Evolutionary conservation across 2,329 filamentous ascomycete genomes (phyloP), one percentile per base, ranked within the genome.

Genomic region (Biscogniauxia marginata): DNA sequence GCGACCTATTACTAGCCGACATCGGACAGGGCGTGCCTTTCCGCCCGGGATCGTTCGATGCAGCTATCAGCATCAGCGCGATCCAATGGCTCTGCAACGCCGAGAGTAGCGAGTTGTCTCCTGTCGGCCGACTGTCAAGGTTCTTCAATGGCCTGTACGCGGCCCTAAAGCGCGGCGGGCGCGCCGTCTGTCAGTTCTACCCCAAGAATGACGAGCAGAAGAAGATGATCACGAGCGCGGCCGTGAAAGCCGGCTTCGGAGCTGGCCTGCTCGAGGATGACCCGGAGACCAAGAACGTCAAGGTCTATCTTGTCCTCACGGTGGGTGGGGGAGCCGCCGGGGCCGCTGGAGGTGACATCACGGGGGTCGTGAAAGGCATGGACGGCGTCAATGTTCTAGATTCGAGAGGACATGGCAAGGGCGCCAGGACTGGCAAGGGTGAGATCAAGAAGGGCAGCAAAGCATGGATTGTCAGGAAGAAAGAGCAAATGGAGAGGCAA

Each of bases 51-150:
- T 85, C 88, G 0, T 99, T 99, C 70, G 95, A 99, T 71, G 95
- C 93, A 0, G 95, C 95, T 20, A 92, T 99, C 66, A 92, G 87
- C 68, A 98, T 99, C 71, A 91, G 86, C 65, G 95, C 95, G 0
- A 89, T 99, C n/a, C 95, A 99, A 74, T 99, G 95, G 95, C 81
- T 99, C 24, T 99, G 95, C 74, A 98, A 96, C 73, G 95, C 93
- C 44, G 95, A 98, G 73, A 90, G 84, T 57, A 90, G 85, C 69
- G 91, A 96, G 50, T 93, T 95, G 0, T 90, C 84, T 1, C 89
- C 92, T 0, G 84, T 89, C 23, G 91, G 89, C 0, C 79, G 95
- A 5, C 75, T 99, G 22, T 83, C 84, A 4, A 81, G 93, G 46
- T 99, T 99, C 71, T 99, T 99, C 73, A 91, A 96, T 67, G 91